Conservation (phyloP, 2,329 filamentous ascomycete species). For the Balansia obtecta region DNA sequence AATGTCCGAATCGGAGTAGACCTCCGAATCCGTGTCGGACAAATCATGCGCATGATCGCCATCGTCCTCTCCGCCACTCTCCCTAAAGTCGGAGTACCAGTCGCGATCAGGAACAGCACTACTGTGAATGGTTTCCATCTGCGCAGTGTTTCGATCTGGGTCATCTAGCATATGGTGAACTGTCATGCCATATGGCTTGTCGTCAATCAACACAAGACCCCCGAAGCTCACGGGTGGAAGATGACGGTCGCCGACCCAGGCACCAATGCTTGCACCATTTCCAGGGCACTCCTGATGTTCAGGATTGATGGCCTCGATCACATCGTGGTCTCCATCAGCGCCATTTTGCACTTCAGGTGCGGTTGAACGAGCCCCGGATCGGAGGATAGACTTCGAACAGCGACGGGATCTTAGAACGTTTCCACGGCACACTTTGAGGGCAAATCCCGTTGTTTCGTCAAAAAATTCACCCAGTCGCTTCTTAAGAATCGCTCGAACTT, state of each 20-base stretch:
- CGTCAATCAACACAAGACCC: slow-evolving; percentile 74
- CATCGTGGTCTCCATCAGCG: slow-evolving; percentile 28
- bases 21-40: slow-evolving; percentile 48
- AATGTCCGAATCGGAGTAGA: slow-evolving; percentile 35
- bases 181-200: slow-evolving; percentile 82
- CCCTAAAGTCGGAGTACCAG: slow-evolving; percentile 30
- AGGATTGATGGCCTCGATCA: slow-evolving; percentile 46
- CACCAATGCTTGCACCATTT: slow-evolving; percentile 87
- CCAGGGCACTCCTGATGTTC: slow-evolving; percentile 66
- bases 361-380: slow-evolving; percentile 18
- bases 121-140: slow-evolving; percentile 20
- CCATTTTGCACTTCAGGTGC: slow-evolving; percentile 8
- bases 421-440: slow-evolving; percentile 60
- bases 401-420: slow-evolving; percentile 51
- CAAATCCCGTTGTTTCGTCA: slow-evolving; percentile 47
- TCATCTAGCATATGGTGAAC: slow-evolving; percentile 93
- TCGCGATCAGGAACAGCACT: slow-evolving; percentile 27
- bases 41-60: slow-evolving; percentile 45
- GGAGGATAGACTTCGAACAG: slow-evolving; percentile 17
- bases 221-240: slow-evolving; percentile 86
- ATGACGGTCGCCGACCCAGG: slow-evolving; percentile 74
- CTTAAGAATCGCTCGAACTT: slow-evolving; percentile 59
- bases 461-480: slow-evolving; percentile 55
- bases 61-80: slow-evolving; percentile 34
- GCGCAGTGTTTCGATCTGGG: slow-evolving; percentile 33